These are phyloP conservation scores for Jimgerdemannia lactiflua DNA, from an alignment of 192 early-diverging fungal genomes.

Conservation along the genomic window DNA sequence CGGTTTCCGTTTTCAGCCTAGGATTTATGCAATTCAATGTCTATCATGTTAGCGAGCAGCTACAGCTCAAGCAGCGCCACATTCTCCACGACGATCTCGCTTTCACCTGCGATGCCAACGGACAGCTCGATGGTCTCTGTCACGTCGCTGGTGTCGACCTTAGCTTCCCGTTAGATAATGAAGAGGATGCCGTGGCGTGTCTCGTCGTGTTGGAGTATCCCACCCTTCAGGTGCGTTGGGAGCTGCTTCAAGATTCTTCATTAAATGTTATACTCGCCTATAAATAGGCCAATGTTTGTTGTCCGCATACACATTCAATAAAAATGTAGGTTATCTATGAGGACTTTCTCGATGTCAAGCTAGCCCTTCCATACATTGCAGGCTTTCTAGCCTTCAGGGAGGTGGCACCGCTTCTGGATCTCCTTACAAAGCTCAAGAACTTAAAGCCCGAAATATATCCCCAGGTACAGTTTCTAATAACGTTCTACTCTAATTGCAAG, in stretches of 20 bases:
- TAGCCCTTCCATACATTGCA: conserved; percentile 80
- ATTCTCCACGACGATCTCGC: too few relatives aligned
- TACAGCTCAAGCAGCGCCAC: too few relatives aligned
- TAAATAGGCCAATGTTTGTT: neutral
- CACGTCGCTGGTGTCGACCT: conserved; percentile 77
- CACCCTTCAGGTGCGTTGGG: conserved; percentile 39
- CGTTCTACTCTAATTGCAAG: neutral
- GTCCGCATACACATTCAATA: neutral
- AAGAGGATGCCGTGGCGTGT: conserved; percentile 66
- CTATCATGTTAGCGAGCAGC: too few relatives aligned
- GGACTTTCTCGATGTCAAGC: conserved; percentile 47
- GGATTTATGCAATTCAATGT: too few relatives aligned
- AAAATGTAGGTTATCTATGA: conserved; percentile 56
- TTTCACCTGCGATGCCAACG: too few relatives aligned
- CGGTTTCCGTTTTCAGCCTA: too few relatives aligned
- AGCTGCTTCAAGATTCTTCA: conserved; percentile 5
- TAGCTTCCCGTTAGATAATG: conserved; percentile 58
- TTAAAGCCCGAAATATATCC: conserved; percentile 56
- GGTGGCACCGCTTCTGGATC: conserved; percentile 51
- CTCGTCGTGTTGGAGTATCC: conserved; percentile 73
- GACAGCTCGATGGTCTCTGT: conserved; percentile 29
- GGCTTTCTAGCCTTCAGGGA: conserved; percentile 95
- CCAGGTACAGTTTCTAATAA: conserved; percentile 43
- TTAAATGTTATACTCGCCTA: neutral
- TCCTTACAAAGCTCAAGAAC: conserved; percentile 53